phyloP scores from a whole-genome alignment of 306 rosid species.

The Prinsepia uniflora region DNA sequence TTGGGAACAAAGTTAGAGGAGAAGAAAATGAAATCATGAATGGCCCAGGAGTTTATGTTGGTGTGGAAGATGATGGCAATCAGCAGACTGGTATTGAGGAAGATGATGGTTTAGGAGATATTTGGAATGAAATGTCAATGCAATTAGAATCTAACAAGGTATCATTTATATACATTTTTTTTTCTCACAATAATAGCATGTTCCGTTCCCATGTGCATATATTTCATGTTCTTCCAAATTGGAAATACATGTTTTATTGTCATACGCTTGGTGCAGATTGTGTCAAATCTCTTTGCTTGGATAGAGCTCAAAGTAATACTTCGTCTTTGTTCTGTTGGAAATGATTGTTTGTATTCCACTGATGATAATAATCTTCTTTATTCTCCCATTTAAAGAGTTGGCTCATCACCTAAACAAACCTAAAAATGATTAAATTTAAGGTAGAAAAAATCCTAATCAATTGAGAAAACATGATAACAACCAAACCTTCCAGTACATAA shows the following conservation, averaged over 20 bases:
- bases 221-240: constrained; percentile 1
- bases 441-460: neutral
- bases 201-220: neutral
- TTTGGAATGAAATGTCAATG: constrained; percentile 89
- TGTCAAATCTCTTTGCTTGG: neutral
- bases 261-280: neutral
- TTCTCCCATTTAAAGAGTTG: neutral
- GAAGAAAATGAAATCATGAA: constrained; percentile 23
- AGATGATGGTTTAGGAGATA: constrained; percentile 70
- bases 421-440: neutral
- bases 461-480: neutral
- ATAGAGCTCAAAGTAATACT: neutral
- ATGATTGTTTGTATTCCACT: neutral
- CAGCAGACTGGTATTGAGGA: constrained; percentile 34
- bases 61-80: constrained; percentile 52
- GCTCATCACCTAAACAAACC: neutral
- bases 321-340: neutral
- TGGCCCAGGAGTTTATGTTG: constrained; percentile 63
- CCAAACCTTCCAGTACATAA: neutral
- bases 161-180: constrained; percentile 9
- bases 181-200: neutral
- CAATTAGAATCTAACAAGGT: constrained; percentile 76
- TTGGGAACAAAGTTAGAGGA: constrained; percentile 25
- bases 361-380: neutral
- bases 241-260: constrained; percentile 13